These are phyloP conservation scores for Phenoliferia sp. DNA, from an alignment of 1,284 basidiomycete genomes.

Conservation along the genomic window DNA sequence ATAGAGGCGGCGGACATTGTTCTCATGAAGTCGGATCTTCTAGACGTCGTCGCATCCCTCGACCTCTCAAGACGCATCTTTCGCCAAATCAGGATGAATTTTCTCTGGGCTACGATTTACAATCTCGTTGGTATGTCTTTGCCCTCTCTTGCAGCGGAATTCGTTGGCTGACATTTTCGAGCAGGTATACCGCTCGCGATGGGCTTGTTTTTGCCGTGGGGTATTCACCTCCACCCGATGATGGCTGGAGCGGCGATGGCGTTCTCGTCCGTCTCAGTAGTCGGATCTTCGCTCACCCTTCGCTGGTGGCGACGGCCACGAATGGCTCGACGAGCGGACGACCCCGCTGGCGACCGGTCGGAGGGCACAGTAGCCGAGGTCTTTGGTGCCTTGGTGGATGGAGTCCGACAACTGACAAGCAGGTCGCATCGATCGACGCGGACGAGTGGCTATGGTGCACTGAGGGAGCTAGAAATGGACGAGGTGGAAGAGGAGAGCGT, in stretches of 20 bases:
- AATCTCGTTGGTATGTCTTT: slow-evolving; percentile 18
- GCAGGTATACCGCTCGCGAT: slow-evolving; percentile 91
- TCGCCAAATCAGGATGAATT: slow-evolving; percentile 74
- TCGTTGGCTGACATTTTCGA: background rate
- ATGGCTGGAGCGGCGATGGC: slow-evolving; percentile 97
- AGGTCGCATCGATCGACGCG: background rate
- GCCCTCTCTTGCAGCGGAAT: background rate
- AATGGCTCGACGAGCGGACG: slow-evolving; percentile 24
- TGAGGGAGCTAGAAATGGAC: background rate
- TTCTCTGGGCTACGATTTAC: slow-evolving; percentile 65
- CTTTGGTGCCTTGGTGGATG: slow-evolving; percentile 11
- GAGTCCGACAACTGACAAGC: background rate
- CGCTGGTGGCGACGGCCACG: slow-evolving; percentile 47
- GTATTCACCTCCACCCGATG: slow-evolving; percentile 94
- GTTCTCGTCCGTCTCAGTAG: slow-evolving; percentile 92
- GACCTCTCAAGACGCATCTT: slow-evolving; percentile 88
- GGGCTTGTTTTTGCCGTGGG: slow-evolving; percentile 90
- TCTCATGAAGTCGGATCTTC: slow-evolving; percentile 89
- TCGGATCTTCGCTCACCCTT: slow-evolving; percentile 79
- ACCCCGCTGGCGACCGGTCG: slow-evolving; percentile 16
- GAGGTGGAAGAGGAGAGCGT: slow-evolving; percentile 27
- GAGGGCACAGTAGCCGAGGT: slow-evolving; percentile 26
- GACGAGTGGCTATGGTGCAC: too few relatives aligned
- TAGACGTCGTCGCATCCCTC: slow-evolving; percentile 94
- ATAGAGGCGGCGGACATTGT: slow-evolving; percentile 98